phyloP scores from a whole-genome alignment of 2,329 filamentous ascomycete genomes.

The Myriangium duriaei region DNA sequence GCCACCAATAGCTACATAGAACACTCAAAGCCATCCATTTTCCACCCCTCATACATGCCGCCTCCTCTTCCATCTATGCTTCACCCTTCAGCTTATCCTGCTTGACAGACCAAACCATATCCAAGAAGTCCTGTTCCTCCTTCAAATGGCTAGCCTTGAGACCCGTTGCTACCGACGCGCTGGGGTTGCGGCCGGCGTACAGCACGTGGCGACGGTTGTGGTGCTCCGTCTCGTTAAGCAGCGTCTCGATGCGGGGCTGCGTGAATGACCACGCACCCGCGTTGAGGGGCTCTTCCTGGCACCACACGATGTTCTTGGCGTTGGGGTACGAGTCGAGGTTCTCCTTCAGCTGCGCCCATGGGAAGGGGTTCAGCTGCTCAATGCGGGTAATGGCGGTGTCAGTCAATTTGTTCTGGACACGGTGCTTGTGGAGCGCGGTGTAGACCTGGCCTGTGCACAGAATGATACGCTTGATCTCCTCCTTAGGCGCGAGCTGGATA shows the following conservation, averaged over 20 bases:
- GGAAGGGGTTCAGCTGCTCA: constrained; percentile 98
- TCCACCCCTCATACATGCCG: neutral
- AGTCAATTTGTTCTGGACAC: constrained; percentile 71
- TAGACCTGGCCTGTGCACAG: constrained; percentile 94
- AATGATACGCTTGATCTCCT: constrained; percentile 87
- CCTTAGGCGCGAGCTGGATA: constrained; percentile 55
- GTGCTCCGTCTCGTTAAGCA: constrained; percentile 84
- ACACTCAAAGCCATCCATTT: neutral
- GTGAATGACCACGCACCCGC: constrained; percentile 93
- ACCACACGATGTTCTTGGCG: constrained; percentile 94
- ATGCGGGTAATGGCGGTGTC: constrained; percentile 89
- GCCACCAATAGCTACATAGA: neutral
- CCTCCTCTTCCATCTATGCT: constrained; percentile 12
- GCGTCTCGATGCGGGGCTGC: constrained; percentile 93
- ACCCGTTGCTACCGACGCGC: constrained; percentile 86
- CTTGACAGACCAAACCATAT: constrained; percentile 49
- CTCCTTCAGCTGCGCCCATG: constrained; percentile 91
- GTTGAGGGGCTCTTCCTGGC: constrained; percentile 94
- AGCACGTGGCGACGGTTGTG: constrained; percentile 93
- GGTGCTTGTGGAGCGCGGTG: constrained; percentile 79
- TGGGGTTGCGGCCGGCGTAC: constrained; percentile 90
- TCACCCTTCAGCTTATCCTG: constrained; percentile 57
- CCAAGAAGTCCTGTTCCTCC: constrained; percentile 78
- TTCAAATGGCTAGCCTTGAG: constrained; percentile 77
- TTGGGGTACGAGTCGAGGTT: constrained; percentile 97